phyloP scores from a whole-genome alignment of 306 rosid species.

The Acacia crassicarpa region DNA sequence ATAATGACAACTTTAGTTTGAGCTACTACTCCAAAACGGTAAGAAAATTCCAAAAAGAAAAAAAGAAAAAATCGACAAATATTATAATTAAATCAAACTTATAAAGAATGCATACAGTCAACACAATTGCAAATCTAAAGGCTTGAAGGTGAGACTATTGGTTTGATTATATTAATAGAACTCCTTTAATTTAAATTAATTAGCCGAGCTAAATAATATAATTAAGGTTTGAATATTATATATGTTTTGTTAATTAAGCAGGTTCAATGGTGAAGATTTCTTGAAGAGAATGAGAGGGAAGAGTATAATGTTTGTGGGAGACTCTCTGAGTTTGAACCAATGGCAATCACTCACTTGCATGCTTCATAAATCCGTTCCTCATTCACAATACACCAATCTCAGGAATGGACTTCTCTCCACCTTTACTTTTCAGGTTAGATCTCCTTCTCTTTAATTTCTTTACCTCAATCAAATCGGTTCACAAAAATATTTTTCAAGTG shows the following conservation, averaged over 20 bases:
- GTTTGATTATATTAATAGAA: neutral
- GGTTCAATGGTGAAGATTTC: constrained; percentile 56
- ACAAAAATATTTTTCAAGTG: neutral
- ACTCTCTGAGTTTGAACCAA: constrained; percentile 66
- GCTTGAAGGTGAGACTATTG: neutral
- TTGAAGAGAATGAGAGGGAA: constrained; percentile 49
- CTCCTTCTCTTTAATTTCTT: neutral
- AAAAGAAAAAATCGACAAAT: no score
- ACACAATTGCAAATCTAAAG: neutral
- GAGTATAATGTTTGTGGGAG: constrained; percentile 61
- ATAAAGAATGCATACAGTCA: no score
- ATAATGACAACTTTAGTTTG: no score
- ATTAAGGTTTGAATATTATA: neutral
- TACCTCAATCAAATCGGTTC: neutral
- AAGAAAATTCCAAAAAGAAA: no score
- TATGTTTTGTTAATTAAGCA: constrained; percentile 2
- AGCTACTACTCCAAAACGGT: no score
- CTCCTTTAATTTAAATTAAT: neutral
- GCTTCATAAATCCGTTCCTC: constrained; percentile 45
- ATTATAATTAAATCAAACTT: no score
- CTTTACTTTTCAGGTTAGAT: constrained; percentile 50
- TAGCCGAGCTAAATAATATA: neutral
- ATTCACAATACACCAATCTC: constrained; percentile 26
- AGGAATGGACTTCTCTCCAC: constrained; percentile 40
- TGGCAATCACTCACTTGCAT: constrained; percentile 72